Conservation (phyloP, 2,329 filamentous ascomycete species). For the Claviceps quebecensis region DNA sequence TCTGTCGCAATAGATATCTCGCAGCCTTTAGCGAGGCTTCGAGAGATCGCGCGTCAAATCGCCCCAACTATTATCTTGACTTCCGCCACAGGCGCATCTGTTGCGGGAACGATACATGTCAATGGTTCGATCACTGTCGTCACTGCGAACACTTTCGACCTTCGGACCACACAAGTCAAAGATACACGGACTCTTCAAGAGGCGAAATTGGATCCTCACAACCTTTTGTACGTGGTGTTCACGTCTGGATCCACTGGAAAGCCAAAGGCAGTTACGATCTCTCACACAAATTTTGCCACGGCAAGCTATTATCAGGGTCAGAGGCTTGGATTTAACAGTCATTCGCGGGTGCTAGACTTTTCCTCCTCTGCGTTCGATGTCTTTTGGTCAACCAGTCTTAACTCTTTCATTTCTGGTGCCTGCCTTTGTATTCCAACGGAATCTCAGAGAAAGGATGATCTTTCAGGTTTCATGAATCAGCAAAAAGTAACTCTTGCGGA, state of each 20-base stretch:
- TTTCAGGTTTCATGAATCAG: background rate
- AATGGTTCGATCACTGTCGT: background rate
- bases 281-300: background rate
- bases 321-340: conserved; percentile 11
- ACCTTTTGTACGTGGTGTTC: background rate
- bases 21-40: conserved; percentile 30
- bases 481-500: background rate
- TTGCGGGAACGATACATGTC: background rate
- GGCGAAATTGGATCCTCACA: background rate
- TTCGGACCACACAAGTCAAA: too few relatives aligned
- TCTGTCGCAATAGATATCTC: conserved; percentile 34
- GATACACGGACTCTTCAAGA: background rate
- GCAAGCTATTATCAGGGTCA: conserved; percentile 14
- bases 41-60: conserved; percentile 27
- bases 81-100: background rate
- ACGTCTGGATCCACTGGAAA: background rate
- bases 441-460: background rate
- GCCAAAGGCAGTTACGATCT: background rate
- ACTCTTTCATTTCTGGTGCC: conserved; percentile 3
- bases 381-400: background rate
- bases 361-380: conserved; percentile 7
- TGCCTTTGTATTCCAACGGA: conserved; percentile 7
- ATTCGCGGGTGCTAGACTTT: conserved; percentile 18
- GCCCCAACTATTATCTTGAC: background rate
- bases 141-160: background rate